These are phyloP conservation scores for Vararia minispora DNA, from an alignment of 768 basidiomycete genomes.

Conservation along the genomic window DNA sequence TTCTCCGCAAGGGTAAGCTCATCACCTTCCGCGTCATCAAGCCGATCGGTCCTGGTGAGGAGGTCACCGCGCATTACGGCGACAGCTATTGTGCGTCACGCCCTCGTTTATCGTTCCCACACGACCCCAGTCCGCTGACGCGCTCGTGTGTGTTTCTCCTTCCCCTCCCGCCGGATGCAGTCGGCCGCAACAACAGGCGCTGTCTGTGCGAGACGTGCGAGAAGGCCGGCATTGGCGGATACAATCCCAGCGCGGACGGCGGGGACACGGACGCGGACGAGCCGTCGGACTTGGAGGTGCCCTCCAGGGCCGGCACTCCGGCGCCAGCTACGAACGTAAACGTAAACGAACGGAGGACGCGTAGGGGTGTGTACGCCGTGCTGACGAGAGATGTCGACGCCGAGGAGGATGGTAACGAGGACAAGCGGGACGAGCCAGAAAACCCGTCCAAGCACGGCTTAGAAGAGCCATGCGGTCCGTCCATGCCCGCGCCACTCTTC, in stretches of 20 bases:
- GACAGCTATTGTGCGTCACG: conserved; percentile 74
- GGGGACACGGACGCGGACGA: conserved; percentile 43
- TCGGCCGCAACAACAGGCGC: conserved; percentile 57
- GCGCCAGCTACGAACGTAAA: conserved; percentile 35
- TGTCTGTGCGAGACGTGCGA: conserved; percentile 87
- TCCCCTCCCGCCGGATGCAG: conserved; percentile 25
- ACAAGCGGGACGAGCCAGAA: conserved; percentile 44
- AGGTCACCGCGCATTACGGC: conserved; percentile 85
- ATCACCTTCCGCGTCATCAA: conserved; percentile 82
- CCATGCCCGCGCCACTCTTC: conserved; percentile 8
- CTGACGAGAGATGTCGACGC: too few relatives aligned
- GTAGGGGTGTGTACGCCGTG: conserved; percentile 73
- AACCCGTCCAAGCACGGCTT: too few relatives aligned
- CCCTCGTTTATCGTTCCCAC: conserved; percentile 6
- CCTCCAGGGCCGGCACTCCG: conserved; percentile 15
- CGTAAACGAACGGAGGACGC: conserved; percentile 69
- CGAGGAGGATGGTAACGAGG: too few relatives aligned
- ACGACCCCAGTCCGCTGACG: conserved; percentile 1
- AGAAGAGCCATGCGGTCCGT: too few relatives aligned
- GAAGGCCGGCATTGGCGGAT: conserved; percentile 62
- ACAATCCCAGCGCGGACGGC: conserved; percentile 42
- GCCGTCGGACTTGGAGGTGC: conserved; percentile 15
- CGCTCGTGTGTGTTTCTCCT: conserved; percentile 7
- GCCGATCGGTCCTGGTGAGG: conserved; percentile 70
- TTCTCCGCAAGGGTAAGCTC: conserved; percentile 81